Conservation (phyloP, 345 rosid species). For the Syzygium grande region DNA sequence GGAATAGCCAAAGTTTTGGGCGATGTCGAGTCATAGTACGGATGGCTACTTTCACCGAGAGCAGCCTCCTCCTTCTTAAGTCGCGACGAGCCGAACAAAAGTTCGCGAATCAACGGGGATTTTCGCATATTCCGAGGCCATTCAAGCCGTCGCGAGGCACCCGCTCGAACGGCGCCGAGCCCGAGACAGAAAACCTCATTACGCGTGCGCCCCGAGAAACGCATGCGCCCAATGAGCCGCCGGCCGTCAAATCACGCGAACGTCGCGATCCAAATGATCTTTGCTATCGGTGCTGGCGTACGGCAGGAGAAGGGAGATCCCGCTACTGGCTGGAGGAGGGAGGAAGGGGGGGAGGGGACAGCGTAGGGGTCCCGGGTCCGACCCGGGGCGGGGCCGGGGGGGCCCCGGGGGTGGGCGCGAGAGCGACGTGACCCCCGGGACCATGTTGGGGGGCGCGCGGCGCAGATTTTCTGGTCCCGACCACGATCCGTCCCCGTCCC, state of each 20-base stretch:
- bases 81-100: background rate
- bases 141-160: background rate
- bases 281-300: background rate
- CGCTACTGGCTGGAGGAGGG: background rate
- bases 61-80: background rate
- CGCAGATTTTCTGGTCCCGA: conserved; percentile 7
- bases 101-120: background rate
- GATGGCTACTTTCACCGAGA: background rate
- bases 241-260: too few relatives aligned
- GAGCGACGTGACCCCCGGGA: background rate
- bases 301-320: background rate
- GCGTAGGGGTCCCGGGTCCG: background rate
- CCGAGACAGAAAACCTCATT: background rate
- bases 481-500: conserved; percentile 6
- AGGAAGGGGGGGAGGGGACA: background rate
- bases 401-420: background rate
- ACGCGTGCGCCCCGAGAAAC: too few relatives aligned
- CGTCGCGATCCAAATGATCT: background rate
- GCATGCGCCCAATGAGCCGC: background rate
- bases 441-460: background rate
- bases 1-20: background rate
- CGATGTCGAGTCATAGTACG: background rate
- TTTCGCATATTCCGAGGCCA: background rate
- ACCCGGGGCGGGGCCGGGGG: background rate
- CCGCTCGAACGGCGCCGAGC: background rate